Base-by-base conservation (phyloP, 2,329 filamentous ascomycete genomes). In the Fusarium sp. region DNA sequence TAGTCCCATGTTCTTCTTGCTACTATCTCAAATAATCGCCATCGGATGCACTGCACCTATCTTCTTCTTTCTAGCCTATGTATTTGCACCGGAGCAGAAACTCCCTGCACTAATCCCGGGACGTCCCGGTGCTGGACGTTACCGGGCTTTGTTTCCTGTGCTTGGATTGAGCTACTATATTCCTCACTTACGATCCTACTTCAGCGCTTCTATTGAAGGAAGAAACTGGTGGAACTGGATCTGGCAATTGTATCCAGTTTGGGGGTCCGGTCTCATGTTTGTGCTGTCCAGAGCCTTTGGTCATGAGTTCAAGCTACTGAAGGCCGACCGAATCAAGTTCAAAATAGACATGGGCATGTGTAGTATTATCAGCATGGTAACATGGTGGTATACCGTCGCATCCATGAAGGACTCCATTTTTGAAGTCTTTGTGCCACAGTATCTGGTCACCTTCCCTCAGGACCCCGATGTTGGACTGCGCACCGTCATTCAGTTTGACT, bases 171-270 rank as follows among this genome's bases (percentile, higher is more conserved):
- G 57, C 0, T 78, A 75, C 16, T 68, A 72, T 7, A 1, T 62
- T 4, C 67, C 77, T 0, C 69, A 71, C 37, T 59, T 75, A 3
- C 48, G 61, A 0, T 75, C 65, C 0, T 75, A 66, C 43, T 67
- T 77, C 11, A 70, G 73, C 14, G 26, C 58, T 8, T 67, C 65
- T 18, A 57, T 76, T 1, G 68, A 75, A 26, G 39, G 37, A 0
- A 67, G 75, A 18, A 67, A 76, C 28, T 78, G 72, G 76, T 77
- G 74, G 69, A 76, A 74, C 19, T 78, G 77, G 75, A 43, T 76
- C 16, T 78, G 77, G 77, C 77, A 78, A 9, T 37, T 78, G 1
- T 78, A 65, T 26, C 75, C 75, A 0, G 43, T 77, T 1, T 77
- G 73, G 75, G 66, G 65, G 7, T 76, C 74, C 0, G 4, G 71